phyloP scores from a whole-genome alignment of 176 grass and related monocot genomes.

The Phoenix roebelenii region DNA sequence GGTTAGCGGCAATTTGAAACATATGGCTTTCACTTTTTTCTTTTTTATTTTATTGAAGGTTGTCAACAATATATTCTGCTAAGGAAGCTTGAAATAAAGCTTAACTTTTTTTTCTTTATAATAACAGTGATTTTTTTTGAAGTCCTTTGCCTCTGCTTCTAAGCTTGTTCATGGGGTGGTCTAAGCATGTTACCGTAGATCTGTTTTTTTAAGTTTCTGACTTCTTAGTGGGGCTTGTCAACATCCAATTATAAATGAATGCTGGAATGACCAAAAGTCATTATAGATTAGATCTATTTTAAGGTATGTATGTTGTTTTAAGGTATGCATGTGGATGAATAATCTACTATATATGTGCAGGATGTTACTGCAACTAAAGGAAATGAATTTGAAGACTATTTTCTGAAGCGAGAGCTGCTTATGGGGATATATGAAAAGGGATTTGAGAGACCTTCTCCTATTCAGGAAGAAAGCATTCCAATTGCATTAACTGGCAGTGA shows the following conservation, averaged over 20 bases:
- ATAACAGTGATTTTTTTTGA: too few species aligned
- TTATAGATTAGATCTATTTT: not conserved
- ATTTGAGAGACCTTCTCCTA: conserved; percentile 93
- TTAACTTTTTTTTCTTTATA: too few species aligned
- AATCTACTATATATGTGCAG: conserved; percentile 22
- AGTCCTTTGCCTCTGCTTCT: too few species aligned
- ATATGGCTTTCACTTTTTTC: too few species aligned
- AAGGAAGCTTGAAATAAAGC: too few species aligned
- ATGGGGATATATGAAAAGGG: conserved; percentile 99
- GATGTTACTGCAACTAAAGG: conserved; percentile 97
- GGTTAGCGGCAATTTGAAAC: too few species aligned
- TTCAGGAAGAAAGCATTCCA: conserved; percentile 98
- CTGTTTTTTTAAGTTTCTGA: not conserved
- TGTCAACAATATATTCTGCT: too few species aligned
- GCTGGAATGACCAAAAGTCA: not conserved
- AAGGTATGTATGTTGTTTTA: not conserved
- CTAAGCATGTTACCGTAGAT: too few species aligned
- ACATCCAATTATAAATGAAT: not conserved
- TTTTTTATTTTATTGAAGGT: too few species aligned
- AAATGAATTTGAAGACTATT: conserved; percentile 99
- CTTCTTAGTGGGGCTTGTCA: not conserved
- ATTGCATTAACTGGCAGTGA: conserved; percentile 95
- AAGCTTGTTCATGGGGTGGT: too few species aligned
- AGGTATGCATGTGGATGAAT: not conserved
- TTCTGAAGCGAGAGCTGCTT: conserved; percentile 88